Conservation (phyloP, 208 protist genomes). For the Acanthamoeba divionensis region DNA sequence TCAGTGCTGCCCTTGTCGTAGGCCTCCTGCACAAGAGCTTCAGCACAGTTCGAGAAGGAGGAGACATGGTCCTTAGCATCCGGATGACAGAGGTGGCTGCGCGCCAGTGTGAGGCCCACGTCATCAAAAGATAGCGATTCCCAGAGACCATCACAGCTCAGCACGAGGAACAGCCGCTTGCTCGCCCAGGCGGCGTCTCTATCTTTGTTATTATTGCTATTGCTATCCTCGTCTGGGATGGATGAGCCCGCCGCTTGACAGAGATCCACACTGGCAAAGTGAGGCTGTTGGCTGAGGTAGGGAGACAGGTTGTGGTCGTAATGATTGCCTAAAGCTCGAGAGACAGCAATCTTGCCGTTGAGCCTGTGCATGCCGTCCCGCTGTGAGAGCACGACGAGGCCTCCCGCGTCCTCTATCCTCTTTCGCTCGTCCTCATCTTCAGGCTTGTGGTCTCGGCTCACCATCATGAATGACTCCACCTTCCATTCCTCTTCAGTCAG, state of each 20-base stretch:
- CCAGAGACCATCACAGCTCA: slow-evolving; percentile 80
- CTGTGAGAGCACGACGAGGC: slow-evolving; percentile 29
- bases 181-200: not conserved
- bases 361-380: slow-evolving; percentile 51
- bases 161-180: slow-evolving; percentile 61
- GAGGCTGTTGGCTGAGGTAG: slow-evolving; percentile 5
- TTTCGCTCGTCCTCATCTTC: slow-evolving; percentile 64
- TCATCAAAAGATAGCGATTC: slow-evolving; percentile 58
- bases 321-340: slow-evolving; percentile 73
- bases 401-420: slow-evolving; percentile 72
- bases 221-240: too few relatives aligned
- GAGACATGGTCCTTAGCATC: too few relatives aligned
- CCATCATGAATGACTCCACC: too few relatives aligned
- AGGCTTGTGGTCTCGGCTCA: slow-evolving; percentile 76
- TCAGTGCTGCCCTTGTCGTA: slow-evolving; percentile 74
- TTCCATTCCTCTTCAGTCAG: too few relatives aligned
- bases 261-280: not conserved
- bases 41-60: too few relatives aligned
- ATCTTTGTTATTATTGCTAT: too few relatives aligned
- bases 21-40: slow-evolving; percentile 72
- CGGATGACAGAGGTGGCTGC: too few relatives aligned
- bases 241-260: not conserved
- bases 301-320: not conserved
- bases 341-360: slow-evolving; percentile 73
- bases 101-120: too few relatives aligned